A percentile compares a stretch with the other conserved stretches of the same genome.
Evolutionary conservation across 1,284 basidiomycete genomes (phyloP).

Genomic region (Calocybe gambosa): DNA sequence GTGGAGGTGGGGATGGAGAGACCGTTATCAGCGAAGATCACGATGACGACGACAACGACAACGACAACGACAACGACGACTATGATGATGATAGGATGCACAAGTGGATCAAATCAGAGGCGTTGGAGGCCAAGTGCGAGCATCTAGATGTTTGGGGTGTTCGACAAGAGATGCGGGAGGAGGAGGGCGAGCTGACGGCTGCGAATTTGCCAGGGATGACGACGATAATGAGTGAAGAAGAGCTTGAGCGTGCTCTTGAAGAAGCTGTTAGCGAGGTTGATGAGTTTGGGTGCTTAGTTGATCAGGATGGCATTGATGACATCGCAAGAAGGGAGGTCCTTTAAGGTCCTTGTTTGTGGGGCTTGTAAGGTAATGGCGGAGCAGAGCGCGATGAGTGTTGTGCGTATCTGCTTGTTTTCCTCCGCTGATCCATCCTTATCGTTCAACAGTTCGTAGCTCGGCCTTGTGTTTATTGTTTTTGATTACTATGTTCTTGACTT

Average conservation of each 20-base stretch:
- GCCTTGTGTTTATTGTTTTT: too few species aligned
- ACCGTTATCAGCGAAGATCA: conserved; percentile 9
- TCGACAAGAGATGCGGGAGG: conserved; percentile 13
- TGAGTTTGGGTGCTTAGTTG: conserved; percentile 27
- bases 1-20: conserved; percentile 15
- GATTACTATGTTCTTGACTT: too few species aligned
- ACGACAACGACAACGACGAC: conserved; percentile 2
- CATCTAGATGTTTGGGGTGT: conserved; percentile 10
- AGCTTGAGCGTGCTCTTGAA: conserved; percentile 14
- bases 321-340: conserved; percentile 34
- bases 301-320: conserved; percentile 31
- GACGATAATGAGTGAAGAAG: conserved; percentile 19
- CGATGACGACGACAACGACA: conserved; percentile 4
- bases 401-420: too few species aligned
- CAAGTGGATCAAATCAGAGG: conserved; percentile 13
- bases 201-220: background rate
- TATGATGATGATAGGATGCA: conserved; percentile 3
- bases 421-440: too few species aligned
- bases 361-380: too few species aligned
- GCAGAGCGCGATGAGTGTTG: too few species aligned
- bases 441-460: too few species aligned
- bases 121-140: conserved; percentile 14
- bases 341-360: conserved; percentile 9
- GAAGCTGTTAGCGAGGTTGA: conserved; percentile 20
- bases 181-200: conserved; percentile 16